A percentile compares a stretch with the other conserved stretches of the same genome.
Conservation (phyloP, 2,329 filamentous ascomycete genomes). For the Trichoderma atrobrunneum region DNA sequence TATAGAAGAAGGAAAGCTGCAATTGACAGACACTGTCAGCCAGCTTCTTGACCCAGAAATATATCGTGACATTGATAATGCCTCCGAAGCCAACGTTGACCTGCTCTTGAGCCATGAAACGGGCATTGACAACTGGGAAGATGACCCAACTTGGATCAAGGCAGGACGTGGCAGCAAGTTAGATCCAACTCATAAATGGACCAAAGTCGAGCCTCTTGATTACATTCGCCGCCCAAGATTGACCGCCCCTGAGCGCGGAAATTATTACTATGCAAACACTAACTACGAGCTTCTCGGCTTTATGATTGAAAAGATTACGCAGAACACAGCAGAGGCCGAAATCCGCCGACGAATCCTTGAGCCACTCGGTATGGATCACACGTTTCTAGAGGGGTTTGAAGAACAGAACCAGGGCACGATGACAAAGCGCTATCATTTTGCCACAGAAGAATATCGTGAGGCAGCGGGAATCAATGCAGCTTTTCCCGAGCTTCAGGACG, state of each 20-base stretch:
- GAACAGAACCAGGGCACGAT: background rate
- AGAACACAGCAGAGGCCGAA: conserved; percentile 15
- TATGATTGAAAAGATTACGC: conserved; percentile 17
- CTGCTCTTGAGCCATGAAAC: conserved; percentile 18
- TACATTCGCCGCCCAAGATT: conserved; percentile 20
- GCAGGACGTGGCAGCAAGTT: conserved; percentile 18
- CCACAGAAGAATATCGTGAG: conserved; percentile 14
- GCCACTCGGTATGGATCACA: conserved; percentile 17
- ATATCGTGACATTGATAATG: conserved; percentile 18
- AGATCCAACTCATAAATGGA: conserved; percentile 18
- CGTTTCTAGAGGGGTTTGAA: conserved; percentile 20
- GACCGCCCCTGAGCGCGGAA: conserved; percentile 17
- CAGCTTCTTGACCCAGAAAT: conserved; percentile 1
- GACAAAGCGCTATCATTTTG: conserved; percentile 19
- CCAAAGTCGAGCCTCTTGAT: conserved; percentile 20
- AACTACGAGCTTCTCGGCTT: conserved; percentile 22
- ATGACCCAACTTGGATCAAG: conserved; percentile 19
- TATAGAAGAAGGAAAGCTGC: conserved; percentile 20
- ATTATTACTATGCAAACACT: conserved; percentile 21
- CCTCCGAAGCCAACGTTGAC: conserved; percentile 5
- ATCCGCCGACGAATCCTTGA: conserved; percentile 16
- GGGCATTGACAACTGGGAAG: conserved; percentile 22
- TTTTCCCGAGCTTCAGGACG: conserved; percentile 13
- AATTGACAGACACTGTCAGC: conserved; percentile 16
- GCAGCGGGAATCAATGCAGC: conserved; percentile 14